phyloP scores from a whole-genome alignment of 495 filamentous ascomycete genomes.

The Aspergillus conjunctus region DNA sequence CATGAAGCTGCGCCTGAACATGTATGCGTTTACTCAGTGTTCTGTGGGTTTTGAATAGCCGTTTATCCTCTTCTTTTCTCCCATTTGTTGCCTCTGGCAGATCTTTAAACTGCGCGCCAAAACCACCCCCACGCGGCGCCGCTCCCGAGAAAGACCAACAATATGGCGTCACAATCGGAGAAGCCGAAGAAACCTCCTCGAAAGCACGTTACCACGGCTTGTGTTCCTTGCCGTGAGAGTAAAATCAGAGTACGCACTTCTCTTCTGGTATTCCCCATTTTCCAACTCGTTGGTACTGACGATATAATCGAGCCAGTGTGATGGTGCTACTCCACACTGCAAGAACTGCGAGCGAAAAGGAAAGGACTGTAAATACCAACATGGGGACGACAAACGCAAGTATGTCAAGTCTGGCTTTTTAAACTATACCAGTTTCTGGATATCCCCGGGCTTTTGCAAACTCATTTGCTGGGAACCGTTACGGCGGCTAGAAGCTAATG shows the following conservation, averaged over 20 bases:
- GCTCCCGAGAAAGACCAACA: constrained; percentile 2
- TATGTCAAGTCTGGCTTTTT: constrained; percentile 23
- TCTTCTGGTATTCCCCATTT: constrained; percentile 10
- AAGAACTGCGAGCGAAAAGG: constrained; percentile 52
- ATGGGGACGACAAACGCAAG: constrained; percentile 54
- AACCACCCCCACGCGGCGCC: neutral
- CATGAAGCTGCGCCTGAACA: constrained; percentile 15
- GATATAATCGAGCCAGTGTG: constrained; percentile 35
- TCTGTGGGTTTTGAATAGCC: constrained; percentile 28
- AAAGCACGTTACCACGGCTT: constrained; percentile 53
- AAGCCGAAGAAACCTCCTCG: constrained; percentile 42
- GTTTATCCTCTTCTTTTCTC: neutral
- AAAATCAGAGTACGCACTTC: constrained; percentile 46
- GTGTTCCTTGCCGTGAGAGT: constrained; percentile 53
- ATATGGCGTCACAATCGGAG: constrained; percentile 38
- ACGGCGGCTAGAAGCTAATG: constrained; percentile 6
- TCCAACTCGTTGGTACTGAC: neutral
- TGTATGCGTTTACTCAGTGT: constrained; percentile 17
- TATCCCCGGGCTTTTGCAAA: no score
- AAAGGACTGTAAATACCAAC: constrained; percentile 51
- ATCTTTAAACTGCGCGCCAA: neutral
- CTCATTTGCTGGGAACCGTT: neutral
- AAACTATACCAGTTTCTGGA: no score
- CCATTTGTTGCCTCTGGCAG: neutral
- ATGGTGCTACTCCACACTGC: constrained; percentile 48